phyloP scores from a whole-genome alignment of 768 basidiomycete genomes.

The Macrocybe gigantea region DNA sequence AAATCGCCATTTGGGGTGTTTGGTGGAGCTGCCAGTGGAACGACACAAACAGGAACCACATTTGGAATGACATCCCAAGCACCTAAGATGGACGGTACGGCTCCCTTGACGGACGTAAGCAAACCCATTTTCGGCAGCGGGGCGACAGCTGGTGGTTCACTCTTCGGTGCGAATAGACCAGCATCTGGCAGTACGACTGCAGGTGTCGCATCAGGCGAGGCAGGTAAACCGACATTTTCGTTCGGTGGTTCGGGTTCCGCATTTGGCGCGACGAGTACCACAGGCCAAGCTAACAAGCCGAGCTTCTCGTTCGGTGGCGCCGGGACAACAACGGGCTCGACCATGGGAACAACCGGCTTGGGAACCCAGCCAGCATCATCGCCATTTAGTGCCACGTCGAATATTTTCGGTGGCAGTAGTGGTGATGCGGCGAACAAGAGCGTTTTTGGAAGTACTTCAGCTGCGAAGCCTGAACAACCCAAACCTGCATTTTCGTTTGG shows the following conservation, averaged over 20 bases:
- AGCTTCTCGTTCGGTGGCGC: not conserved
- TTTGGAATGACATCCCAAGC: too few species aligned
- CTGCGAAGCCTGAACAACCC: conserved; percentile 1
- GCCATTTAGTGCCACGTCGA: not conserved
- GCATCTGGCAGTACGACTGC: too few species aligned
- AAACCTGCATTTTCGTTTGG: conserved; percentile 11
- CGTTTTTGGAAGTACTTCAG: not conserved
- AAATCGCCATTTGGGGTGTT: too few species aligned
- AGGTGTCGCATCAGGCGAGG: not conserved
- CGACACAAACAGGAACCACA: too few species aligned
- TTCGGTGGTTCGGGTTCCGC: conserved; percentile 2
- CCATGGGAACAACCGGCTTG: not conserved
- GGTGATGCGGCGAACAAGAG: not conserved
- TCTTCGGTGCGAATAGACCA: too few species aligned
- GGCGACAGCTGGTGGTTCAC: too few species aligned
- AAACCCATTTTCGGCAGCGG: too few species aligned
- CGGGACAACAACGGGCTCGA: not conserved
- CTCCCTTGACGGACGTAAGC: too few species aligned
- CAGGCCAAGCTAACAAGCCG: not conserved
- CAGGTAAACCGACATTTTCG: conserved; percentile 8
- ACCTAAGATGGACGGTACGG: too few species aligned
- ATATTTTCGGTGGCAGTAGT: not conserved
- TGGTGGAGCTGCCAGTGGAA: too few species aligned
- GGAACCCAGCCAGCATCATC: not conserved
- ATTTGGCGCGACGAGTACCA: not conserved